Percentiles rank a stretch among this genome's conserved stretches.
Conservation (phyloP, 805 yeast species). For the Yamadazyma nakazawae region DNA sequence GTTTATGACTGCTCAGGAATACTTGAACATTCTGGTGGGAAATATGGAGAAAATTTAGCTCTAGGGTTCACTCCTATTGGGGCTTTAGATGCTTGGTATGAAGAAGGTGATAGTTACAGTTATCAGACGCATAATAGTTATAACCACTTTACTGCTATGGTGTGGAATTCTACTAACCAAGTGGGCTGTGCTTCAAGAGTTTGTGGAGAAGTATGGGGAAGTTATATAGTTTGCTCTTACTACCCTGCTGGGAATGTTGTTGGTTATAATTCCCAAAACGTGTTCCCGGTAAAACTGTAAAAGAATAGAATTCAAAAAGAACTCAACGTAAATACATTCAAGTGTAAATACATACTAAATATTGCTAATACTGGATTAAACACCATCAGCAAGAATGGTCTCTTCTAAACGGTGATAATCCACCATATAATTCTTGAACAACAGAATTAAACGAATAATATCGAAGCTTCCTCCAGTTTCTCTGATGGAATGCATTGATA, state of each 20-base stretch:
- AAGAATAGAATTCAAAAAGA: not conserved
- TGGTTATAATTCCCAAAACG: conserved; percentile 22
- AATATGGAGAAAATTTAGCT: conserved; percentile 40
- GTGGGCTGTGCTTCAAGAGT: conserved; percentile 35
- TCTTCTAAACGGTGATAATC: conserved; percentile 28
- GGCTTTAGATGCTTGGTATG: conserved; percentile 40
- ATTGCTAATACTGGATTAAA: not conserved
- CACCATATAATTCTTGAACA: conserved; percentile 63
- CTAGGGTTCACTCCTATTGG: conserved; percentile 32
- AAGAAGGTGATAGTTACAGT: conserved; percentile 29
- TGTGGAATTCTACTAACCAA: conserved; percentile 32
- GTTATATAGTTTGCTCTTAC: conserved; percentile 39
- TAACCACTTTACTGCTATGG: conserved; percentile 38
- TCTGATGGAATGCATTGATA: conserved; percentile 91
- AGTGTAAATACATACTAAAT: not conserved
- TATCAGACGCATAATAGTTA: conserved; percentile 26
- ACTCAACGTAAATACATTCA: not conserved
- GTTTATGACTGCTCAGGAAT: conserved; percentile 34
- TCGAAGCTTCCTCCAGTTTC: conserved; percentile 87
- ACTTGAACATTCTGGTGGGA: conserved; percentile 33
- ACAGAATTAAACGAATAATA: conserved; percentile 54
- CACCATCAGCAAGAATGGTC: conserved; percentile 20
- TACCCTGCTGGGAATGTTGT: conserved; percentile 30
- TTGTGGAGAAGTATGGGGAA: conserved; percentile 32
- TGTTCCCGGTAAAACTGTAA: conserved; percentile 16